phyloP scores from a whole-genome alignment of 2,329 filamentous ascomycete genomes.

The Cercospora citrullina region DNA sequence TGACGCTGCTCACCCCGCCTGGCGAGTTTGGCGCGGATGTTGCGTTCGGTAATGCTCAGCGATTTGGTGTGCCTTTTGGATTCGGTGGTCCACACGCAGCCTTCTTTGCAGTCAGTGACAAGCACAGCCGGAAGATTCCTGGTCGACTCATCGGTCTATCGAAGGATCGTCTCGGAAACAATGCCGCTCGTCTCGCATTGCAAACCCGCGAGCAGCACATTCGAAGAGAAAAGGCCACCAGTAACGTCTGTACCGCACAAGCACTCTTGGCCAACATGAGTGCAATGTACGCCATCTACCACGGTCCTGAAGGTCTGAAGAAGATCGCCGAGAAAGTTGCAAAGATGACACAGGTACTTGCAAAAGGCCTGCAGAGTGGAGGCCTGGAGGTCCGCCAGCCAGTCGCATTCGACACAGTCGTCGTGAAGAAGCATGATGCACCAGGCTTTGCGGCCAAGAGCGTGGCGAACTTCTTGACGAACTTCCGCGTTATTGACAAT shows the following conservation, averaged over 20 bases:
- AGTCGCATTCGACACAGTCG: conserved; percentile 74
- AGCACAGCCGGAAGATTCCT: conserved; percentile 92
- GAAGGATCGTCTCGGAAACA: conserved; percentile 81
- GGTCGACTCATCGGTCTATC: conserved; percentile 88
- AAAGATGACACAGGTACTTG: conserved; percentile 66
- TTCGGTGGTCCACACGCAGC: conserved; percentile 94
- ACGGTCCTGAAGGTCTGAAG: conserved; percentile 80
- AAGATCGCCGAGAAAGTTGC: conserved; percentile 78
- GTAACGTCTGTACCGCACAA: conserved; percentile 96
- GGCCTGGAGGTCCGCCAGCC: conserved; percentile 50
- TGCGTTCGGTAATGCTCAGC: conserved; percentile 88
- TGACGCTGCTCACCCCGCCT: conserved; percentile 84
- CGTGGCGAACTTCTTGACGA: conserved; percentile 56
- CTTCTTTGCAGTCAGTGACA: conserved; percentile 89
- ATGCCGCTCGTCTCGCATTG: conserved; percentile 77
- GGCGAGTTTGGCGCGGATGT: conserved; percentile 95
- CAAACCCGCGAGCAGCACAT: conserved; percentile 97
- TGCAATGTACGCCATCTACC: conserved; percentile 91
- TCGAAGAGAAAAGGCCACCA: conserved; percentile 91
- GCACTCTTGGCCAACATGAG: conserved; percentile 94
- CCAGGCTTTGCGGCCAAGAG: conserved; percentile 53
- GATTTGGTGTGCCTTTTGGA: conserved; percentile 88
- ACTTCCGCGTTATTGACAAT: conserved; percentile 63
- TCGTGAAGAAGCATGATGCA: conserved; percentile 57
- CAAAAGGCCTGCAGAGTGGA: conserved; percentile 51